phyloP scores from a whole-genome alignment of 768 basidiomycete species.

The Steccherinum ochraceum region DNA sequence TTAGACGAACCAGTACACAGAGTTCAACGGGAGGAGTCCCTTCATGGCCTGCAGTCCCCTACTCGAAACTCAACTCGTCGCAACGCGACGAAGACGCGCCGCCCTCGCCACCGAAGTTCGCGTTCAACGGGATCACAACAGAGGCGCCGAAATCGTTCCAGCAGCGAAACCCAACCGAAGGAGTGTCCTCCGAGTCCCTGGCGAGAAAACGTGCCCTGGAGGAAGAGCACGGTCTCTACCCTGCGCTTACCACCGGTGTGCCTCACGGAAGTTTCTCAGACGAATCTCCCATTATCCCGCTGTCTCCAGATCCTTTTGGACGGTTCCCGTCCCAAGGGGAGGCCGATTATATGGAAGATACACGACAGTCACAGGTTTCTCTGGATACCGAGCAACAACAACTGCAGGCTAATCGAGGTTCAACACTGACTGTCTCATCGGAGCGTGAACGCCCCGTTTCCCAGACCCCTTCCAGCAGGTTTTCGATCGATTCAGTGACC shows the following conservation, averaged over 20 bases:
- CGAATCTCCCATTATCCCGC: conserved; percentile 64
- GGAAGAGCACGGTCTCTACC: conserved; percentile 44
- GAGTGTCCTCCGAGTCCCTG: conserved; percentile 35
- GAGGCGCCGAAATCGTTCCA: conserved; percentile 44
- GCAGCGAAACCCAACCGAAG: conserved; percentile 16
- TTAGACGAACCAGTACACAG: conserved; percentile 7
- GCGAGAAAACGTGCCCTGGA: conserved; percentile 38
- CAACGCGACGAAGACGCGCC: conserved; percentile 21
- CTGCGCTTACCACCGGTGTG: conserved; percentile 25
- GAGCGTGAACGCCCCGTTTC: conserved; percentile 12
- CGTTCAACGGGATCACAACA: conserved; percentile 65
- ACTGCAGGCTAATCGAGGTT: conserved; percentile 1
- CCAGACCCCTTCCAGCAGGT: conserved; percentile 38
- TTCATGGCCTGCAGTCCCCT: conserved; percentile 41
- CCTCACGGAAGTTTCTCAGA: conserved; percentile 17
- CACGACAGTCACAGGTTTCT: conserved; percentile 1
- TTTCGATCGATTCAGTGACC: conserved; percentile 70
- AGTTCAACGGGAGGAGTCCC: conserved; percentile 3
- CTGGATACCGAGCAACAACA: not conserved
- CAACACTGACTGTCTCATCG: conserved; percentile 2
- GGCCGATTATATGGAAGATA: not conserved
- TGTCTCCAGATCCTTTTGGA: conserved; percentile 82
- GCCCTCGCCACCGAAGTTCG: conserved; percentile 54
- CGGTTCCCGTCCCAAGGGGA: conserved; percentile 48
- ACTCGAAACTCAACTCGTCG: conserved; percentile 25